phyloP scores from a whole-genome alignment of 768 basidiomycete species.

The Panellus pusillus region DNA sequence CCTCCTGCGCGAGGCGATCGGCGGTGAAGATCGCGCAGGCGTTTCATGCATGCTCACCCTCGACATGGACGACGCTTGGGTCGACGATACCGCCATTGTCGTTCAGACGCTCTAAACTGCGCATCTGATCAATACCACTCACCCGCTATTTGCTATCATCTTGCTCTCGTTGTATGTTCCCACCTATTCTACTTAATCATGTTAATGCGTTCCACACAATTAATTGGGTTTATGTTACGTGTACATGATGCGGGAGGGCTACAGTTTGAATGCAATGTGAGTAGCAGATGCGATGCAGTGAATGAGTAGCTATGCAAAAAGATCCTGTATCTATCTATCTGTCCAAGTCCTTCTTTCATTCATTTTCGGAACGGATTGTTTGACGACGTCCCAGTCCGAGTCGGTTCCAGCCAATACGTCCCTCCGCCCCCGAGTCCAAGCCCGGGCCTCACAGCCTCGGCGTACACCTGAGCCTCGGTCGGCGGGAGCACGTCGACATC shows the following conservation, averaged over 20 bases:
- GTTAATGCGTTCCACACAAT: too few species aligned
- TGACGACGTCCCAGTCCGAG: constrained; percentile 46
- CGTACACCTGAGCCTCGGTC: constrained; percentile 65
- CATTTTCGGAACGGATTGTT: constrained; percentile 56
- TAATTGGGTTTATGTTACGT: neutral
- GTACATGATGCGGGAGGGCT: neutral
- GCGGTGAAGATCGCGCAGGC: constrained; percentile 51
- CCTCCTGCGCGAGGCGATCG: constrained; percentile 55
- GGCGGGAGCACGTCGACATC: constrained; percentile 25
- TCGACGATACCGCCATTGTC: constrained; percentile 68
- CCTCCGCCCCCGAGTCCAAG: constrained; percentile 30
- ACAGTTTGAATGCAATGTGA: neutral
- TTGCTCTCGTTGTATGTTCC: constrained; percentile 4
- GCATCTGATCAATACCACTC: neutral
- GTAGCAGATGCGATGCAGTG: neutral
- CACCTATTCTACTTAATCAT: neutral
- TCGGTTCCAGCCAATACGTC: constrained; percentile 43
- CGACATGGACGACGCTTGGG: constrained; percentile 65
- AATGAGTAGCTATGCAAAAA: neutral
- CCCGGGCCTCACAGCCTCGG: constrained; percentile 44
- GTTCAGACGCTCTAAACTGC: constrained; percentile 53
- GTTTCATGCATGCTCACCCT: constrained; percentile 62
- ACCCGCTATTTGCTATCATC: constrained; percentile 1
- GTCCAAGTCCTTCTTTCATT: constrained; percentile 2
- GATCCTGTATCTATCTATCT: neutral